These are phyloP conservation scores for Vishniacozyma victoriae DNA, from an alignment of 768 basidiomycete species.

Conservation along the genomic window DNA sequence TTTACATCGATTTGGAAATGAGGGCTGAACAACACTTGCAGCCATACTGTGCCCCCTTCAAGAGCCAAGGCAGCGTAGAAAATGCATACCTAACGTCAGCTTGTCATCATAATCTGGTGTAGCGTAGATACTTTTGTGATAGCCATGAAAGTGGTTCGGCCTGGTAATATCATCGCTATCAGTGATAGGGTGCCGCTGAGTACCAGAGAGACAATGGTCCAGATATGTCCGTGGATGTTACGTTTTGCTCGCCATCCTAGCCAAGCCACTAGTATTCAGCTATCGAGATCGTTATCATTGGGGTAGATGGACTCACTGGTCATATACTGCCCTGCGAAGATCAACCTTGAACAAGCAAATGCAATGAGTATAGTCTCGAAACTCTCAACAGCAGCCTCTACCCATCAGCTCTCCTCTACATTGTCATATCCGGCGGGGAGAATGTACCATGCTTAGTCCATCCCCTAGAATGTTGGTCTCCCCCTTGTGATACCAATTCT, in stretches of 20 bases:
- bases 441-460: not conserved
- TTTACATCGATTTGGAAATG: constrained; percentile 2
- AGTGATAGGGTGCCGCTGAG: constrained; percentile 14
- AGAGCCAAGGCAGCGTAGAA: constrained; percentile 20
- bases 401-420: not conserved
- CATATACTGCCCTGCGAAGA: constrained; percentile 19
- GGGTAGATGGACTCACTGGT: constrained; percentile 11
- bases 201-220: constrained; percentile 2
- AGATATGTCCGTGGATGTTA: constrained; percentile 1
- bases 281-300: not conserved
- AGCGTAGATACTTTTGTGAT: constrained; percentile 13
- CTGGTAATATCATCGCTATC: constrained; percentile 10
- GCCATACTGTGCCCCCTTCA: constrained; percentile 14
- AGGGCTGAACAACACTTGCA: constrained; percentile 1
- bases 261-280: constrained; percentile 5
- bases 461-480: not conserved
- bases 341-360: constrained; percentile 17
- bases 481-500: not conserved
- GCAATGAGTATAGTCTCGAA: constrained; percentile 26
- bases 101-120: not conserved
- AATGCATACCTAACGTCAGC: constrained; percentile 22
- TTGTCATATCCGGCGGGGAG: not conserved
- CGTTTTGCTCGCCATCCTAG: constrained; percentile 11
- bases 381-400: constrained; percentile 15
- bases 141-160: constrained; percentile 2